A percentile compares a stretch with the other conserved stretches of the same genome.
These are phyloP conservation scores for Chaetomiaceae sp. DNA, from an alignment of 2,329 filamentous ascomycete species.

Conservation along the genomic window DNA sequence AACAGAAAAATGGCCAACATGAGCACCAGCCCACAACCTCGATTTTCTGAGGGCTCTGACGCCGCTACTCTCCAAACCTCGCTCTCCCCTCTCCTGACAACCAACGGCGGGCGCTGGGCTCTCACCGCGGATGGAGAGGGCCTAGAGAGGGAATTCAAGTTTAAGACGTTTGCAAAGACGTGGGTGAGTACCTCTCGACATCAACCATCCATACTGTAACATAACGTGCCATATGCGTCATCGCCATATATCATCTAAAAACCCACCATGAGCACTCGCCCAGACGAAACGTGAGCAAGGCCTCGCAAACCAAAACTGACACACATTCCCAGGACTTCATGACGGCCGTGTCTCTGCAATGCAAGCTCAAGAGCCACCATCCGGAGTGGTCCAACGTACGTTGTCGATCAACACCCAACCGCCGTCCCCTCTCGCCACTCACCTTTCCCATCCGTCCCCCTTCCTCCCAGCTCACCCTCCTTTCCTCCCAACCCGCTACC, in stretches of 20 bases:
- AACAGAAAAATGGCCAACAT: background rate
- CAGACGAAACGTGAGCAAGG: too few species aligned
- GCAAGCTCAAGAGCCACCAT: slow-evolving; percentile 64
- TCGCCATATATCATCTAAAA: too few species aligned
- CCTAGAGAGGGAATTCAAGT: slow-evolving; percentile 56
- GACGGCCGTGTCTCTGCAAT: slow-evolving; percentile 64
- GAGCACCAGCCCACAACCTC: slow-evolving; percentile 13
- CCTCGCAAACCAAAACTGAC: slow-evolving; percentile 17
- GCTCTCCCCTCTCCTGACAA: slow-evolving; percentile 34
- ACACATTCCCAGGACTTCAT: slow-evolving; percentile 59
- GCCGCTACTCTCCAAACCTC: slow-evolving; percentile 32
- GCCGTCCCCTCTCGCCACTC: background rate
- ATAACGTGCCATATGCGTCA: too few species aligned
- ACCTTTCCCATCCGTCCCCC: background rate
- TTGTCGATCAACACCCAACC: too few species aligned
- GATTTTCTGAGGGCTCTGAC: slow-evolving; percentile 45
- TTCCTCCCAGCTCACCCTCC: background rate
- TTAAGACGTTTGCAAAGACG: slow-evolving; percentile 61
- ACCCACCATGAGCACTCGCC: background rate
- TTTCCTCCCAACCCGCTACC: background rate
- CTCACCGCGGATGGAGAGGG: slow-evolving; percentile 48
- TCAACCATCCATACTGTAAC: too few species aligned
- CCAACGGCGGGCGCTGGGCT: slow-evolving; percentile 42
- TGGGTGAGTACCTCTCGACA: too few species aligned
- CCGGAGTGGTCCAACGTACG: slow-evolving; percentile 74